A percentile compares a stretch with the other conserved stretches of the same genome.
phyloP scores from a whole-genome alignment of 345 rosid genomes.

The Citrus glauca region DNA sequence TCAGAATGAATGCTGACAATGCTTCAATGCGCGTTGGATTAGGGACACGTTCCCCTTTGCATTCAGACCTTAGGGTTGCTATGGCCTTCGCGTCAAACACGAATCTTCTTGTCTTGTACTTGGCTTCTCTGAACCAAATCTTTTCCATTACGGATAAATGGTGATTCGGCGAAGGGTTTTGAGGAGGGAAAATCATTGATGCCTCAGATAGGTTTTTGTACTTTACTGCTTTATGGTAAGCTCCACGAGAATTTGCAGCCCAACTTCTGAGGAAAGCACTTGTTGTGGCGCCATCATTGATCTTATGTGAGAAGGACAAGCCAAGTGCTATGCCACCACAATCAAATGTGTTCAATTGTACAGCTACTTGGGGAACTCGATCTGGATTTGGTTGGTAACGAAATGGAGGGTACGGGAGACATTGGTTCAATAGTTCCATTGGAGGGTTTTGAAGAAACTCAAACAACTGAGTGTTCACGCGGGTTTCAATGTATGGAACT shows the following conservation, averaged over 20 bases:
- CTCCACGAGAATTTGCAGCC: neutral
- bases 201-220: neutral
- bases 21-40: neutral
- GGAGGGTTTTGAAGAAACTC: neutral
- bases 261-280: neutral
- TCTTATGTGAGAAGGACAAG: neutral
- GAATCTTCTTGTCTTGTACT: neutral
- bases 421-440: neutral
- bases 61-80: neutral
- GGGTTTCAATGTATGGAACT: neutral
- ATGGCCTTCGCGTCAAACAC: neutral
- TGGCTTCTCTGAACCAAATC: neutral
- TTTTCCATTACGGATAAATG: neutral
- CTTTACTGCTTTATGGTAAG: neutral
- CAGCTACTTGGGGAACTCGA: neutral
- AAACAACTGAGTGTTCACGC: neutral
- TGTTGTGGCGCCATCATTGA: neutral
- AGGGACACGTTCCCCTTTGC: neutral
- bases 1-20: neutral
- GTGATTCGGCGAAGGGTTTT: neutral
- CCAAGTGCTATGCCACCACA: neutral
- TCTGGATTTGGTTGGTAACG: neutral
- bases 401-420: neutral
- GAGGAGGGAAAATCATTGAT: neutral
- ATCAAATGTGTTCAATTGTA: neutral